Conservation (phyloP, 768 basidiomycete species). For the Kwoniella sp. region DNA sequence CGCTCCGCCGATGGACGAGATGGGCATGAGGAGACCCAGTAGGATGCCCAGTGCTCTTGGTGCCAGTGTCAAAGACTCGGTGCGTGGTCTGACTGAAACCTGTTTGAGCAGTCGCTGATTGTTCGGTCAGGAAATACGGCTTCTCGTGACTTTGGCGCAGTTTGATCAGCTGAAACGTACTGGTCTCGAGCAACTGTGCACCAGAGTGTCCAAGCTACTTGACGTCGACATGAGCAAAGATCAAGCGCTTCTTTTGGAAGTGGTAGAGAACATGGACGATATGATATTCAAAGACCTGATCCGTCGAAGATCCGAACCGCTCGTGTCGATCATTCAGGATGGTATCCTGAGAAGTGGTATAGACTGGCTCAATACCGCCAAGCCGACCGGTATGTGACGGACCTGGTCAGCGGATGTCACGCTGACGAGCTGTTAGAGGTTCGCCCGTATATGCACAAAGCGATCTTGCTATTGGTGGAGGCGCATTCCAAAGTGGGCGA, state of each 20-base stretch:
- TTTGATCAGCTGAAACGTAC: slow-evolving; percentile 67
- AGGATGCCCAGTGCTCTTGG: slow-evolving; percentile 37
- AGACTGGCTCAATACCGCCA: slow-evolving; percentile 92
- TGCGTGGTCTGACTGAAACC: too few species aligned
- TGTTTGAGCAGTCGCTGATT: too few species aligned
- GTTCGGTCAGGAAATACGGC: slow-evolving; percentile 68
- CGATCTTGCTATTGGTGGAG: slow-evolving; percentile 78
- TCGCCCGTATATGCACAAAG: slow-evolving; percentile 87
- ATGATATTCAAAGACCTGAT: slow-evolving; percentile 83
- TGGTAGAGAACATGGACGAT: slow-evolving; percentile 77
- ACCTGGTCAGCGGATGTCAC: neutral
- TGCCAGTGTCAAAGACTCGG: slow-evolving; percentile 29
- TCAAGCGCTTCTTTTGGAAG: slow-evolving; percentile 68
- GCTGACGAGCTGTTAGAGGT: slow-evolving; percentile 61
- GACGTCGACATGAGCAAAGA: slow-evolving; percentile 69
- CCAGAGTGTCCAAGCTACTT: slow-evolving; percentile 72
- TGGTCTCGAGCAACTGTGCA: slow-evolving; percentile 73
- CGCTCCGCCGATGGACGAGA: neutral
- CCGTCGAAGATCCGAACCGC: slow-evolving; percentile 69
- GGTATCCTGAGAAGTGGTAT: slow-evolving; percentile 76
- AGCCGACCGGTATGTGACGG: slow-evolving; percentile 69
- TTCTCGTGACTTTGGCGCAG: slow-evolving; percentile 85
- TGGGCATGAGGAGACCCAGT: slow-evolving; percentile 21
- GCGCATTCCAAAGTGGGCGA: slow-evolving; percentile 86
- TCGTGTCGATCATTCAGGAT: slow-evolving; percentile 64